A percentile compares a stretch with the other conserved stretches of the same genome.
These are phyloP conservation scores for Torulaspora maleeae DNA, from an alignment of 805 yeast genomes.

Conservation along the genomic window DNA sequence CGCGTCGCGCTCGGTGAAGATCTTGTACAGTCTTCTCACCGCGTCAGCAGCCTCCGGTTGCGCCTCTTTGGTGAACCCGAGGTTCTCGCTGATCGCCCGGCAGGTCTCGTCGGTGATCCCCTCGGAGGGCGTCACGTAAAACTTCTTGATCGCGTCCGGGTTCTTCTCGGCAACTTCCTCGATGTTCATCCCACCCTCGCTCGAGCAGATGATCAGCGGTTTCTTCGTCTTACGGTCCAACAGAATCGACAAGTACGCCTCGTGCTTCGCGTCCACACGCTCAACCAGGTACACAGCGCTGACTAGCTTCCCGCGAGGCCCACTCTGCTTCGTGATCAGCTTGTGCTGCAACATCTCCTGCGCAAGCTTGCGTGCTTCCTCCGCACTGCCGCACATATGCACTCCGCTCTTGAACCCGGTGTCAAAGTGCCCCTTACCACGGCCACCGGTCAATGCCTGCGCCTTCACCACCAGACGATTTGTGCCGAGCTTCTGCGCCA, in stretches of 20 bases:
- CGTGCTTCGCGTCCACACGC: constrained; percentile 89
- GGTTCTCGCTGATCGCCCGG: constrained; percentile 63
- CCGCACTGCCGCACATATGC: constrained; percentile 76
- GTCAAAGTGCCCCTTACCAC: constrained; percentile 98
- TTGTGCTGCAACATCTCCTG: constrained; percentile 87
- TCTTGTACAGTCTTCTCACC: constrained; percentile 80
- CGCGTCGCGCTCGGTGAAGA: constrained; percentile 87
- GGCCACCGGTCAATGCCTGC: constrained; percentile 98
- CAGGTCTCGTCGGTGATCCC: constrained; percentile 83
- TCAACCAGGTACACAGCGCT: constrained; percentile 94
- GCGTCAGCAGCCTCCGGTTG: constrained; percentile 82
- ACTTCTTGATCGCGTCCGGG: constrained; percentile 89
- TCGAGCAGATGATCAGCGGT: constrained; percentile 91
- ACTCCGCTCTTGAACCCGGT: constrained; percentile 96
- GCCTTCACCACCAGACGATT: constrained; percentile 91
- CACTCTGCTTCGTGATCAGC: constrained; percentile 96
- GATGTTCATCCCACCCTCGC: constrained; percentile 99
- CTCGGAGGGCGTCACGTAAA: constrained; percentile 65
- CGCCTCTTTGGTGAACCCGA: constrained; percentile 78
- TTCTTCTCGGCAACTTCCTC: constrained; percentile 93
- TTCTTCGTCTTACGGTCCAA: constrained; percentile 89
- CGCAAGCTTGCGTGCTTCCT: constrained; percentile 83
- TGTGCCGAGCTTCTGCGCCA: constrained; percentile 64
- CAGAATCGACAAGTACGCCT: constrained; percentile 90
- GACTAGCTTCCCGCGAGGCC: constrained; percentile 94